Base-by-base conservation (phyloP, 495 filamentous ascomycete species). In the Aspergillus funiculosus region DNA sequence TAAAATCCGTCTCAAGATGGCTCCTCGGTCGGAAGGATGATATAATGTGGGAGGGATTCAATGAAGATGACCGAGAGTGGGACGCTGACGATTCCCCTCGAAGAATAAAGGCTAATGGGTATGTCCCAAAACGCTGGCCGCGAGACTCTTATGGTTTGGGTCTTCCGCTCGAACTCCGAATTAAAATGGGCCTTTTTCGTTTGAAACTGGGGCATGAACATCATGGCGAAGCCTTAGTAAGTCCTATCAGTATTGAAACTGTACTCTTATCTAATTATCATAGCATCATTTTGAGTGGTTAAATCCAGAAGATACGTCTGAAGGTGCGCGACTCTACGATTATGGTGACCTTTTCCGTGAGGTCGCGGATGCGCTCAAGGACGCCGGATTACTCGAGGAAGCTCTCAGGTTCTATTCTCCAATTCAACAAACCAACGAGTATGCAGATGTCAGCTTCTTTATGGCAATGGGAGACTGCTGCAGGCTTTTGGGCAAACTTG, bases 61-160 rank as follows among this genome's bases (percentile, higher is more conserved):
- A 73, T 6, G 72, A 78, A 5, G 89, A 97, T 58, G 92, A 98
- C 62, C 77, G 89, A 45, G 92, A 98, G 69, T 98, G 88, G 86
- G 92, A 98, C 57, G 52, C 75, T 3, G 75, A 80, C 20, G 79
- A 90, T 65, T 71, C 73, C 2, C 81, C 86, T 22, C 76, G 89
- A 28, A 69, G 80, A 28, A 69, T 68, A 26, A 73, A 79, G 22
- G 67, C 77, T 10, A 65, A 74, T 18, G 76, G 75, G 5, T 85
- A 79, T 55, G 53, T 68, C n/a, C 70, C 72, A 13, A 70, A 64
- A 14, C 57, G 62, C 41, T 83, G 79, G 63, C 73, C 76, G 1
- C 56, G 55, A 9, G 72, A 77, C 17, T 68, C 74, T 0, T 97
- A 95, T 56, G 87, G 87, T 2, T 61, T 74, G 24, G 82, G 83